These are phyloP conservation scores for Emergomyces africanus DNA, from an alignment of 2,329 filamentous ascomycete genomes.

Conservation along the genomic window DNA sequence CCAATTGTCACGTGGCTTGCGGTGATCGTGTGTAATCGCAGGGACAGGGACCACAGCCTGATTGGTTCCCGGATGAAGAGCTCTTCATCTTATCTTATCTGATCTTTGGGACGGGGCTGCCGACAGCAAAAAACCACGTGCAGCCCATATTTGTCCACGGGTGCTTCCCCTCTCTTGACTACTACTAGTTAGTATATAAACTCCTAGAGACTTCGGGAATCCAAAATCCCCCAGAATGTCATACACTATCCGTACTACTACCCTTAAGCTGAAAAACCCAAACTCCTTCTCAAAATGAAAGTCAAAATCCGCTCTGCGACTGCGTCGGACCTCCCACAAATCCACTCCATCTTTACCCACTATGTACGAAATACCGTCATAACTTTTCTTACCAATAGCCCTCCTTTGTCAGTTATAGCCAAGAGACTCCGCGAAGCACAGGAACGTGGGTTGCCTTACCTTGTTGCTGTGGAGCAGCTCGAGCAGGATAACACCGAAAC, in stretches of 20 bases:
- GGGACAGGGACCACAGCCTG: neutral
- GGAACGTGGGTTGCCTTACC: conserved; percentile 22
- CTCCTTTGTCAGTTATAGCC: conserved; percentile 17
- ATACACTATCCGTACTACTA: too few species aligned
- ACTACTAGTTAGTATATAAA: neutral
- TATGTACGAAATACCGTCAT: conserved; percentile 28
- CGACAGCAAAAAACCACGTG: too few species aligned
- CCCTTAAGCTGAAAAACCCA: neutral
- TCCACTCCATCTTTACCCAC: conserved; percentile 24
- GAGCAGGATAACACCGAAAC: neutral
- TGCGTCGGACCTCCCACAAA: conserved; percentile 21
- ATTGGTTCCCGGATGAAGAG: neutral
- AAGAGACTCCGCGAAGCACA: conserved; percentile 14
- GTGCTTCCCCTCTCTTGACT: neutral
- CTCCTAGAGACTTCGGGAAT: neutral
- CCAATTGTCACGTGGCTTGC: too few species aligned
- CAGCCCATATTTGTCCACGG: neutral
- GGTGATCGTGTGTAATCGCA: neutral
- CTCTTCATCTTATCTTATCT: neutral
- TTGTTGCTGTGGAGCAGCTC: conserved; percentile 20
- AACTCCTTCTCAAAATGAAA: conserved; percentile 7
- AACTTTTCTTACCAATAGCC: conserved; percentile 21
- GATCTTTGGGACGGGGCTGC: neutral
- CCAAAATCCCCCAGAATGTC: neutral
- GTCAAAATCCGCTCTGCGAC: conserved; percentile 24